phyloP scores from a whole-genome alignment of 768 basidiomycete species.

The Kondoa subrosea region DNA sequence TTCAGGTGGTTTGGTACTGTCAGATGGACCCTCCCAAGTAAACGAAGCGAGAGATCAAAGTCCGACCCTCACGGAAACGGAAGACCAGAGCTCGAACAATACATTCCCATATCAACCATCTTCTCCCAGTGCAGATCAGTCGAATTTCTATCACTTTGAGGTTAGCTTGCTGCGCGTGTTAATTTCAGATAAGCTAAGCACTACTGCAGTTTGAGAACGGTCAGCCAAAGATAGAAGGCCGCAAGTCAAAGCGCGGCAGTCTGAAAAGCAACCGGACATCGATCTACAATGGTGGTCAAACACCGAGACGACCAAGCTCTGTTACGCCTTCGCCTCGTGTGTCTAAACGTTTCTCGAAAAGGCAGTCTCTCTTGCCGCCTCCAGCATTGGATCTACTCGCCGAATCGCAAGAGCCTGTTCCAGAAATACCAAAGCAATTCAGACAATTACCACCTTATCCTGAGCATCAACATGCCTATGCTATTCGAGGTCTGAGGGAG shows the following conservation, averaged over 20 bases:
- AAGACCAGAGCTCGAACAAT: conserved; percentile 1
- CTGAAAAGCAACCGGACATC: not conserved
- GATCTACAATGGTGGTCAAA: not conserved
- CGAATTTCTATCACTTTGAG: conserved; percentile 2
- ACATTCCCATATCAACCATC: not conserved
- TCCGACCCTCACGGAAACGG: conserved; percentile 1
- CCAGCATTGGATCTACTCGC: conserved; percentile 28
- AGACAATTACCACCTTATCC: conserved; percentile 24
- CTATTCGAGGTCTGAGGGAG: conserved; percentile 26
- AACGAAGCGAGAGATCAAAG: not conserved
- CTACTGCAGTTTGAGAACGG: not conserved
- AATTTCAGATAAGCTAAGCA: not conserved
- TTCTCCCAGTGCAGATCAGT: not conserved
- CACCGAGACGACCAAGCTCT: conserved; percentile 1
- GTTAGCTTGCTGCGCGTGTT: not conserved
- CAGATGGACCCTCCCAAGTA: not conserved
- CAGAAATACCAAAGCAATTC: conserved; percentile 25
- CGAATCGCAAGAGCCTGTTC: conserved; percentile 23
- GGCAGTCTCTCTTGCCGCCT: conserved; percentile 30
- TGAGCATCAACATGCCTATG: conserved; percentile 28
- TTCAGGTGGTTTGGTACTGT: not conserved
- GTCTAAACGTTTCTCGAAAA: conserved; percentile 29
- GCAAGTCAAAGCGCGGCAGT: not conserved
- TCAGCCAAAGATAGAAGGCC: not conserved
- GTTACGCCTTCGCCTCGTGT: conserved; percentile 25